Evolutionary conservation across 371 early-diverging fungal genomes (phyloP), one percentile per base, ranked within the genome.

Genomic region (Mortierella sp.): DNA sequence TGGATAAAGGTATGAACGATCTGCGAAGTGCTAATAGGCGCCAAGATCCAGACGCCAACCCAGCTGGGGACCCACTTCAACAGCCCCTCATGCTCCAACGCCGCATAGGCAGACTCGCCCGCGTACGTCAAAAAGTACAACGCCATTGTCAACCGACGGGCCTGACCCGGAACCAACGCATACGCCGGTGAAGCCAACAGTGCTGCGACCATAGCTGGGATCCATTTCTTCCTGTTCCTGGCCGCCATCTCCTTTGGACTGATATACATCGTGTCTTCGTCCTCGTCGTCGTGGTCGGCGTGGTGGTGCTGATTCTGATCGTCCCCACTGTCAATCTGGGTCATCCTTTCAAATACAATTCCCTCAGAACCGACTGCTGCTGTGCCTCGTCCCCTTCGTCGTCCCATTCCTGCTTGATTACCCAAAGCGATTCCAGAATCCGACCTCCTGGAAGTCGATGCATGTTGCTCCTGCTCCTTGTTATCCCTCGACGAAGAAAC

Each of bases 21-120:
- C 26, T 79, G 73, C 4, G 76, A 61, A 26, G 70, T 64, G 37
- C 70, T 76, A 24, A 83, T 41, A 3, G 76, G 71, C 64, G 79
- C 76, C 40, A 82, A 44, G 19, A 79, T 39, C 83, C 86, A 85
- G 45, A 77, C 26, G 6, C 84, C 79, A n/a, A 68, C 58, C 84
- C 79, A 85, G 45, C 48, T 48, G 9, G 86, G 84, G 69, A 83
- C 55, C 73, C 65, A 70, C 10, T 64, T 68, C n/a, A 72, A 66
- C 11, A 71, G 44, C 0, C 77, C 71, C 24, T 67, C 70, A 16
- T 74, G 31, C 11, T 77, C 71, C 39, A 82, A 31, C 6, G 70
- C 61, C 13, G 70, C 44, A 37, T 73, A 85, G 1, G 52, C 34
- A 47, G 64, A 61, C 50, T 85, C 79, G 26, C 79, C 78, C 8